These are phyloP conservation scores for Vigna nakashimae DNA, from an alignment of 306 rosid species.

Conservation along the genomic window DNA sequence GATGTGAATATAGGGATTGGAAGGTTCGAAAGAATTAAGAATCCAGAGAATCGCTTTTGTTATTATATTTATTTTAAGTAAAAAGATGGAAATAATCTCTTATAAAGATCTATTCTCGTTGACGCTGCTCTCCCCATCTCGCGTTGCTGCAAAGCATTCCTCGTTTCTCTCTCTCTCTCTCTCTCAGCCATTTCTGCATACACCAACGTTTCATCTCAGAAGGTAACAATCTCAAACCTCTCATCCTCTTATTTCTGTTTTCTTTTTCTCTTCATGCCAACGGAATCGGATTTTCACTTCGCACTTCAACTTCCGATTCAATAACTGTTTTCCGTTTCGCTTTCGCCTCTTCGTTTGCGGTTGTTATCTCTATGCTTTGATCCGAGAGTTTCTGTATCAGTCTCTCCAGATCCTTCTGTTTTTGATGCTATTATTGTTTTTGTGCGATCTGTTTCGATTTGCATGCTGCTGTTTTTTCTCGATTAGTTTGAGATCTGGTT, in stretches of 20 bases:
- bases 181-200: constrained; percentile 2
- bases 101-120: constrained; percentile 45
- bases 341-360: not conserved
- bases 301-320: not conserved
- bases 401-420: constrained; percentile 50
- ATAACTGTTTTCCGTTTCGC: not conserved
- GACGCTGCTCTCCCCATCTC: constrained; percentile 30
- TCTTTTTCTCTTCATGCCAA: not conserved
- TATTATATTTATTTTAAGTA: not conserved
- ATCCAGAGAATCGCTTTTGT: not conserved
- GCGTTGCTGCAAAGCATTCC: constrained; percentile 57
- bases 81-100: not conserved
- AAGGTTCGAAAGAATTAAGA: constrained; percentile 5
- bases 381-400: constrained; percentile 40
- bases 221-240: constrained; percentile 53
- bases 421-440: not conserved
- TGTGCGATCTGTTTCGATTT: constrained; percentile 33
- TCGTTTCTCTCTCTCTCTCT: not conserved
- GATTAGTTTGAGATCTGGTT: constrained; percentile 51
- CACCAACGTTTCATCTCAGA: constrained; percentile 48
- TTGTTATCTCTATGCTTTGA: constrained; percentile 20
- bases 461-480: constrained; percentile 22
- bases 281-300: constrained; percentile 4
- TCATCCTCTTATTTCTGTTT: constrained; percentile 40
- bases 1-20: not conserved